Conservation (phyloP, 2,329 filamentous ascomycete genomes). For the Microdochium bolleyi region DNA sequence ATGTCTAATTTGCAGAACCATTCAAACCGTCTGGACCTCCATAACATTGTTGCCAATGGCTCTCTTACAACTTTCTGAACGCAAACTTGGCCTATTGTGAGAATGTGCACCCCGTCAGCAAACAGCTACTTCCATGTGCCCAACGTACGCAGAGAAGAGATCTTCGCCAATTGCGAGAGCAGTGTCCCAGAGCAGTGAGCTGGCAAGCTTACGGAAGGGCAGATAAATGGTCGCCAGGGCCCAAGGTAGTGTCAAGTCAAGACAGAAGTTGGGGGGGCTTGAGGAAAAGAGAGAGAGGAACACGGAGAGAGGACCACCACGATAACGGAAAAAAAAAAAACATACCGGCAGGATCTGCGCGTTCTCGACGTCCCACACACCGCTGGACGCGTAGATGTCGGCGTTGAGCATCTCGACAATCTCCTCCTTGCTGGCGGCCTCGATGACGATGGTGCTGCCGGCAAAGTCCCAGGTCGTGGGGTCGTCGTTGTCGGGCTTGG, state of each 20-base stretch:
- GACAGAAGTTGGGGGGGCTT: no score
- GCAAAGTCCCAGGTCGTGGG: constrained; percentile 57
- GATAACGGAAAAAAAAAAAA: constrained; percentile 30
- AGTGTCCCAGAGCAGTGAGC: no score
- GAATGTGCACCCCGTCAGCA: not conserved
- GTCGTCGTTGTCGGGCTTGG: constrained; percentile 54
- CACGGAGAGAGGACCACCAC: constrained; percentile 31
- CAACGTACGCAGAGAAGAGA: no score
- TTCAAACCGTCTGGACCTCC: no score
- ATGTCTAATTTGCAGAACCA: no score
- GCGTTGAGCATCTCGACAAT: constrained; percentile 56
- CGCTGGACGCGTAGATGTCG: constrained; percentile 64
- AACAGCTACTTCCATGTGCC: no score
- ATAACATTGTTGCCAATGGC: not conserved
- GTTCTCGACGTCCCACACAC: constrained; percentile 76
- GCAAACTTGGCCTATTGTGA: constrained; percentile 29
- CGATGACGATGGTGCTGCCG: constrained; percentile 62
- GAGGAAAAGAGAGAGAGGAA: no score
- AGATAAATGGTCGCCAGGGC: no score
- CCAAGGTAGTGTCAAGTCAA: no score
- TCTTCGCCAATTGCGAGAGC: no score
- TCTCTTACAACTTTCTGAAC: constrained; percentile 24
- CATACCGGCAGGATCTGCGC: constrained; percentile 24
- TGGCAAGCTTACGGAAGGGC: no score
- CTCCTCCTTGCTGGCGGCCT: constrained; percentile 62